Percentiles rank a stretch among this genome's conserved stretches.
These are phyloP conservation scores for Zygnema circumcarinatum DNA, from an alignment of 139 green algal species.

Conservation along the genomic window DNA sequence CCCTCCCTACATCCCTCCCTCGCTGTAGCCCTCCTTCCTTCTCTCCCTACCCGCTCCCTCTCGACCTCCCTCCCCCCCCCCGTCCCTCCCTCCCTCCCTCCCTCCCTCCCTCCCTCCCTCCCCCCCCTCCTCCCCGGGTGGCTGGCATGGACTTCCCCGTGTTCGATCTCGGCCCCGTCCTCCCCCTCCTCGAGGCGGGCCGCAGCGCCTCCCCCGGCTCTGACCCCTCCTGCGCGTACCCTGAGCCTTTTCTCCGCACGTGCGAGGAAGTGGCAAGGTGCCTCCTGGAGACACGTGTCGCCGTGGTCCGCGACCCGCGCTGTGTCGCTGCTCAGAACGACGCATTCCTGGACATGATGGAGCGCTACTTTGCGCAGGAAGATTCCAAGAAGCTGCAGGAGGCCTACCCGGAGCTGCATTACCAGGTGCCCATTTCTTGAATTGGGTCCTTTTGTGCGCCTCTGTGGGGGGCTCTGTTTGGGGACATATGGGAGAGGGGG, in stretches of 20 bases:
- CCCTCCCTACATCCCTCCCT: too few species aligned
- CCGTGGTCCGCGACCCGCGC: conserved; percentile 77
- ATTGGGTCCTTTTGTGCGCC: neutral
- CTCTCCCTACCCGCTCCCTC: too few species aligned
- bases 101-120: too few species aligned
- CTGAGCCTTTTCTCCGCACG: neutral
- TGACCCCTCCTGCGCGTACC: neutral
- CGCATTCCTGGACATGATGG: conserved; percentile 84
- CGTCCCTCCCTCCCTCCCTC: too few species aligned
- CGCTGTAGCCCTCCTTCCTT: too few species aligned
- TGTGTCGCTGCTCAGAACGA: conserved; percentile 72
- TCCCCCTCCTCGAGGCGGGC: neutral
- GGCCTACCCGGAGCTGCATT: conserved; percentile 72
- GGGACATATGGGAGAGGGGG: neutral
- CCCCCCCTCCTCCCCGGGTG: too few species aligned
- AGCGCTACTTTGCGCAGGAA: conserved; percentile 81
- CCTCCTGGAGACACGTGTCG: conserved; percentile 27
- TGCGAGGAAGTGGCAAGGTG: conserved; percentile 31
- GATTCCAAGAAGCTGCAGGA: conserved; percentile 74
- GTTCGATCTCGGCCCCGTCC: neutral
- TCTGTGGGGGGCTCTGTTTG: conserved; percentile 1
- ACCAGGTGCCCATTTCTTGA: conserved; percentile 72
- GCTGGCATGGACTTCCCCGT: conserved; percentile 22
- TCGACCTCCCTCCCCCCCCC: too few species aligned
- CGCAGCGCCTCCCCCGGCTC: too few species aligned